A percentile compares a stretch with the other conserved stretches of the same genome.
Conservation (phyloP, 106 monocot genomes). For the Chionographis japonica region DNA sequence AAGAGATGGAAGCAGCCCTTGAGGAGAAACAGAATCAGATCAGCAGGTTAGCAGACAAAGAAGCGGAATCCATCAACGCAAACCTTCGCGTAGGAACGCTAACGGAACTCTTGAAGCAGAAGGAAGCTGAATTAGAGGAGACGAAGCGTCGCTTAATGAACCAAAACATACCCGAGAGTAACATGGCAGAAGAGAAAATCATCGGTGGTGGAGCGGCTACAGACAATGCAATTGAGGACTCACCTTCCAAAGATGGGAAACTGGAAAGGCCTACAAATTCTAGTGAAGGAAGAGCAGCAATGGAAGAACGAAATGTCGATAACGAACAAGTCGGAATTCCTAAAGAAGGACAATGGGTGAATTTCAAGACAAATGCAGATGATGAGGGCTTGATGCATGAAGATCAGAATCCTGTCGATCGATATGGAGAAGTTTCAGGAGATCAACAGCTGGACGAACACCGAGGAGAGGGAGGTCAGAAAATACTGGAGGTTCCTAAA, state of each 20-base stretch:
- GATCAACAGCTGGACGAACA: not conserved
- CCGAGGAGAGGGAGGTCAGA: not conserved
- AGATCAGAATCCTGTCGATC: not conserved
- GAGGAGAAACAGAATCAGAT: conserved; percentile 38
- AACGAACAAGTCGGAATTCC: not conserved
- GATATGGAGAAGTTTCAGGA: conserved; percentile 7
- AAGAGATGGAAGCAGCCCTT: conserved; percentile 24
- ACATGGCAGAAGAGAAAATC: not conserved
- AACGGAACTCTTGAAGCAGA: conserved; percentile 26
- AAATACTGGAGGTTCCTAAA: not conserved
- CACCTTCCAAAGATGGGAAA: not conserved
- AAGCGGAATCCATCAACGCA: conserved; percentile 7
- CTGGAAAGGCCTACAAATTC: not conserved
- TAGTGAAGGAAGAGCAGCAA: not conserved
- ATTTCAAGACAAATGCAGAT: conserved; percentile 17
- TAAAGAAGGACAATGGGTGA: conserved; percentile 21
- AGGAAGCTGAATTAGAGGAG: conserved; percentile 28
- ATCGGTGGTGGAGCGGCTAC: not conserved
- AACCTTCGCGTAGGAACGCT: conserved; percentile 13
- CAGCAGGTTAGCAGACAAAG: conserved; percentile 14
- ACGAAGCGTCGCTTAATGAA: conserved; percentile 6
- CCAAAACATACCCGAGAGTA: not conserved
- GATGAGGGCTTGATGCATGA: conserved; percentile 6
- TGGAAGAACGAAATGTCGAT: not conserved
- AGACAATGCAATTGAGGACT: not conserved